Evolutionary conservation across 805 yeast species (phyloP).

Genomic region (Candida germanica): DNA sequence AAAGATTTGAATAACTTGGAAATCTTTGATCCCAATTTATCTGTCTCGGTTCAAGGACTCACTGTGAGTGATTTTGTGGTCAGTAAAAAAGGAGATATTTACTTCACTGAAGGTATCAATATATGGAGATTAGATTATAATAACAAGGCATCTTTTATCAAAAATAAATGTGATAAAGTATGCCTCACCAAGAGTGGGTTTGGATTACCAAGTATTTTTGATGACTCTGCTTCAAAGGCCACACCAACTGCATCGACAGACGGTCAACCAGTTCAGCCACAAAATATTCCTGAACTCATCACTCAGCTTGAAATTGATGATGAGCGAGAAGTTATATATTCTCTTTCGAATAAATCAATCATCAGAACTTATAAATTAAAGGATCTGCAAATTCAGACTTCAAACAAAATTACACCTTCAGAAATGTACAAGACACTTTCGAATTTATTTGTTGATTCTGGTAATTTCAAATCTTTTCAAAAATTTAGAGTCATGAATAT

Average conservation of each 20-base stretch:
- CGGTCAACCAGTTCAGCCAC: constrained; percentile 3
- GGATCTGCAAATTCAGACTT: constrained; percentile 29
- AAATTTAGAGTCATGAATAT: constrained; percentile 60
- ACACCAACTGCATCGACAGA: constrained; percentile 1
- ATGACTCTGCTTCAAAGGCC: constrained; percentile 5
- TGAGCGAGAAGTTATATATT: constrained; percentile 71
- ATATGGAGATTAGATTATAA: constrained; percentile 88
- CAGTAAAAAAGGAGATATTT: constrained; percentile 67
- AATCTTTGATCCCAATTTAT: constrained; percentile 78
- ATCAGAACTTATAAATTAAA: constrained; percentile 72
- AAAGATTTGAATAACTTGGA: constrained; percentile 47
- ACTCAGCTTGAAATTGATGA: constrained; percentile 69
- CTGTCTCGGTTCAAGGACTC: constrained; percentile 76
- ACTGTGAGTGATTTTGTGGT: constrained; percentile 61
- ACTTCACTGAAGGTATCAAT: constrained; percentile 74
- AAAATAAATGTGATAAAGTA: constrained; percentile 75
- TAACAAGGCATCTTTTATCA: constrained; percentile 82
- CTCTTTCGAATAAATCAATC: constrained; percentile 78
- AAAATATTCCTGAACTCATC: constrained; percentile 51
- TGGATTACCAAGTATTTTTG: constrained; percentile 30
- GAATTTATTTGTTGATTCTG: constrained; percentile 52
- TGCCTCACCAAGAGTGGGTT: constrained; percentile 71
- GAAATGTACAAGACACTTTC: constrained; percentile 49
- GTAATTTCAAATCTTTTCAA: constrained; percentile 48
- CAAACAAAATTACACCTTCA: constrained; percentile 38